Evolutionary conservation across 2,329 filamentous ascomycete genomes (phyloP), one percentile per base, ranked within the genome.

Genomic region (Neofusicoccum kwambonambiense): DNA sequence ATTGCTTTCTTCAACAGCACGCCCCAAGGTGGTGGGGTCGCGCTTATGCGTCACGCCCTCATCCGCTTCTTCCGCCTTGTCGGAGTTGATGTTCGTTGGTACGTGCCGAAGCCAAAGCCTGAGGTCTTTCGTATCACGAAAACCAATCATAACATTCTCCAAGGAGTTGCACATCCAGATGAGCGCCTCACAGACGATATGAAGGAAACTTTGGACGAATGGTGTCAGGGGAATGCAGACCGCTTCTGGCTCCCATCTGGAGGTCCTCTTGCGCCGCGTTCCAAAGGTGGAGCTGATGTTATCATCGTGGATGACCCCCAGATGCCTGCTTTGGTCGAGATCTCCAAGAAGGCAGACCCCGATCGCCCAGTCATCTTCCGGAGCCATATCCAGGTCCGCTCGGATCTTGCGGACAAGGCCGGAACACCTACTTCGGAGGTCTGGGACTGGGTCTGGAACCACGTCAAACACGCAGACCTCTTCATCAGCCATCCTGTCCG

Each of bases 141-240:
- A 79, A 93, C 90, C 69, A 90, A 93, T 70, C 91, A 95, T 84
- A 95, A 95, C 77, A 93, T 94, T 68, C 86, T 95, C 2, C 91
- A 95, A 78, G 91, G 91, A 8, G 91, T 93, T 47, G 87, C 87
- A 45, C 81, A 83, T 31, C 85, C 87, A 0, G 84, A 86, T 2
- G 84, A 91, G 69, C 84, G 86, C n/a, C 82, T 94, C 37, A 86
- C 83, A 0, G 70, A 80, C 1, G 84, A 89, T 2, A 86, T 91
- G 65, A 87, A 88, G 70, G 75, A 79, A 1, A 77, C 81, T n/a
- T 86, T 94, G 60, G 84, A 84, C 9, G 84, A 87, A 52, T 95
- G 91, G 91, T 89, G 91, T 64, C 79, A 82, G 12, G 85, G 90
- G 12, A 94, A 94, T 74, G 89, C 90, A 4, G 82, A 87, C 60